Evolutionary conservation across 805 yeast genomes (phyloP).

Genomic region (Nakazawaea pomicola): DNA sequence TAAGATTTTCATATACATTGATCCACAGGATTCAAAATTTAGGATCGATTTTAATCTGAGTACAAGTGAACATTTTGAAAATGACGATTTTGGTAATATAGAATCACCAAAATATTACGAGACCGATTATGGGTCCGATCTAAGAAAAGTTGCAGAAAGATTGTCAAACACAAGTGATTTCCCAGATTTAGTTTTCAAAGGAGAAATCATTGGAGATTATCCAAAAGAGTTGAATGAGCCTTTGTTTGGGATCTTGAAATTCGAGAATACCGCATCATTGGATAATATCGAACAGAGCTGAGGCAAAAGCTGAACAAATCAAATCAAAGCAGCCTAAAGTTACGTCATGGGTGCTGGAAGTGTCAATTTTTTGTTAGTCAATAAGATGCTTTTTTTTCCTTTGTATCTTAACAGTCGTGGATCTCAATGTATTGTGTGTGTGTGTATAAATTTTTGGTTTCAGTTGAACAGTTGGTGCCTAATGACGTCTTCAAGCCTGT

Average conservation of each 20-base stretch:
- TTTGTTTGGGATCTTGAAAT: conserved; percentile 4
- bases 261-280: conserved; percentile 1
- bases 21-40: conserved; percentile 1
- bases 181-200: conserved; percentile 9
- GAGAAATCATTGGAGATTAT: conserved; percentile 1
- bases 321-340: no score
- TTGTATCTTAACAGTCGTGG: no score
- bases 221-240: conserved; percentile 4
- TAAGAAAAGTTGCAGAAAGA: not conserved
- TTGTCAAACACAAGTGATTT: conserved; percentile 3
- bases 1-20: conserved; percentile 6
- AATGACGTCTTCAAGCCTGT: no score
- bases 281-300: not conserved
- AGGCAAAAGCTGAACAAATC: no score
- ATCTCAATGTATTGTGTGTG: no score
- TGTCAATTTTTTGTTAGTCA: no score
- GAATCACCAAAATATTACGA: not conserved
- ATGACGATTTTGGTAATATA: conserved; percentile 8
- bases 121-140: not conserved
- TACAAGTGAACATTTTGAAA: conserved; percentile 6
- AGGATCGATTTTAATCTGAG: conserved; percentile 8
- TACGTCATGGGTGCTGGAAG: no score
- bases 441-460: no score
- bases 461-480: no score
- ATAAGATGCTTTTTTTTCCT: no score